phyloP scores from a whole-genome alignment of 345 rosid genomes.

The Citrus maxima region DNA sequence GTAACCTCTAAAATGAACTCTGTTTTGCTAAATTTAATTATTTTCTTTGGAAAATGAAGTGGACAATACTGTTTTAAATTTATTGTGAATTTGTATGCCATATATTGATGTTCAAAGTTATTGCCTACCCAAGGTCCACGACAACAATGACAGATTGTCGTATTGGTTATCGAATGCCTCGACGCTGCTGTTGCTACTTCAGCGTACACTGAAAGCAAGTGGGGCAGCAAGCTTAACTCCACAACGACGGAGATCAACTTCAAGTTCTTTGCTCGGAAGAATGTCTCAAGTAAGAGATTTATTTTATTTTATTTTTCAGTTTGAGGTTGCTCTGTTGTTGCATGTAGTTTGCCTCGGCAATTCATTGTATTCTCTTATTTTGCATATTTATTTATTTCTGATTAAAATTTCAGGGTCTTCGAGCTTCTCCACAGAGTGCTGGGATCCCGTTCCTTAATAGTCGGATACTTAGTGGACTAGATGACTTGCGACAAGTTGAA shows the following conservation, averaged over 20 bases:
- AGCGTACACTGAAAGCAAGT: slow-evolving; percentile 86
- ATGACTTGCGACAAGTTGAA: slow-evolving; percentile 82
- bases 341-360: not conserved
- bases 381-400: slow-evolving; percentile 1
- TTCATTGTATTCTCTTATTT: slow-evolving; percentile 8
- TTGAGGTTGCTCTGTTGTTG: not conserved
- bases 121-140: slow-evolving; percentile 55
- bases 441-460: slow-evolving; percentile 75
- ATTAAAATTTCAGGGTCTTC: slow-evolving; percentile 56
- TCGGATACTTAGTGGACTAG: slow-evolving; percentile 60
- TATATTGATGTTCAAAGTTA: slow-evolving; percentile 19
- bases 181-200: slow-evolving; percentile 74
- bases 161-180: slow-evolving; percentile 95
- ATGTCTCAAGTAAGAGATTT: slow-evolving; percentile 67
- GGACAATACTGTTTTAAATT: not conserved
- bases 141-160: slow-evolving; percentile 67
- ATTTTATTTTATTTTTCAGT: not conserved
- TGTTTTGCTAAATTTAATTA: not conserved
- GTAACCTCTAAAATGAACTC: slow-evolving; percentile 29
- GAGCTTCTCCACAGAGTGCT: slow-evolving; percentile 83
- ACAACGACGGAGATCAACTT: slow-evolving; percentile 57
- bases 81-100: not conserved
- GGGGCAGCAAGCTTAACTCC: slow-evolving; percentile 72
- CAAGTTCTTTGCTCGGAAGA: slow-evolving; percentile 81
- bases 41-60: not conserved